Conservation (phyloP, 202 grass and related monocot species). For the Miscanthus sacchariflorus region DNA sequence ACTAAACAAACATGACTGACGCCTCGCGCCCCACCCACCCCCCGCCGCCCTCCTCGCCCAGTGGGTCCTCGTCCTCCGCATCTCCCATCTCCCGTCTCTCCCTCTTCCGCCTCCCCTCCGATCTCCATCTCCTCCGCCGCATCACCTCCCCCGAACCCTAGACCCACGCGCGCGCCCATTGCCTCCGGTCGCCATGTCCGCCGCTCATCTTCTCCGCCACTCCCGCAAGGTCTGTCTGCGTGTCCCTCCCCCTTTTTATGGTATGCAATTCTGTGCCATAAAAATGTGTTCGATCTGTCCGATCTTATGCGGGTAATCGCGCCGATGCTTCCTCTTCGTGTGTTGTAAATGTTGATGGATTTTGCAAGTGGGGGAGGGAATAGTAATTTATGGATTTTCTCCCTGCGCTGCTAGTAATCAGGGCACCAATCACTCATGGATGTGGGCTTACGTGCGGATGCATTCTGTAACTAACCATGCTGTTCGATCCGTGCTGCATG, state of each 20-base stretch:
- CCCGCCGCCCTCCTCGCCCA: not conserved
- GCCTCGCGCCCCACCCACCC: not conserved
- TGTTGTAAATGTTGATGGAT: slow-evolving; percentile 18
- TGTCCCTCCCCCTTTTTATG: not conserved
- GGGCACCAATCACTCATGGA: not conserved
- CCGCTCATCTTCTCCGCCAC: slow-evolving; percentile 71
- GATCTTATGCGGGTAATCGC: not conserved
- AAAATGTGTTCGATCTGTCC: slow-evolving; percentile 14
- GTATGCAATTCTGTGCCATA: not conserved
- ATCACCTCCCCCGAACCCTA: slow-evolving; percentile 39
- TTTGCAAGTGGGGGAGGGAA: not conserved
- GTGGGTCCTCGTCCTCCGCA: not conserved
- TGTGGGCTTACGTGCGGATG: not conserved
- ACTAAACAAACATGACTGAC: not conserved
- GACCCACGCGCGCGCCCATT: not conserved
- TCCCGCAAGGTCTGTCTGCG: slow-evolving; percentile 71
- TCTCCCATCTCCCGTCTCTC: not conserved
- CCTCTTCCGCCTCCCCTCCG: not conserved
- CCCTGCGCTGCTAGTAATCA: not conserved
- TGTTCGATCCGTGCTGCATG: not conserved
- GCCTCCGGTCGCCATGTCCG: slow-evolving; percentile 49
- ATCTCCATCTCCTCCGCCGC: slow-evolving; percentile 16
- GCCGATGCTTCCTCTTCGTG: not conserved
- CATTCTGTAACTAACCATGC: not conserved
- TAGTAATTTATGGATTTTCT: not conserved